phyloP scores from a whole-genome alignment of 2,329 filamentous ascomycete genomes.

The Epichloe coenophiala region DNA sequence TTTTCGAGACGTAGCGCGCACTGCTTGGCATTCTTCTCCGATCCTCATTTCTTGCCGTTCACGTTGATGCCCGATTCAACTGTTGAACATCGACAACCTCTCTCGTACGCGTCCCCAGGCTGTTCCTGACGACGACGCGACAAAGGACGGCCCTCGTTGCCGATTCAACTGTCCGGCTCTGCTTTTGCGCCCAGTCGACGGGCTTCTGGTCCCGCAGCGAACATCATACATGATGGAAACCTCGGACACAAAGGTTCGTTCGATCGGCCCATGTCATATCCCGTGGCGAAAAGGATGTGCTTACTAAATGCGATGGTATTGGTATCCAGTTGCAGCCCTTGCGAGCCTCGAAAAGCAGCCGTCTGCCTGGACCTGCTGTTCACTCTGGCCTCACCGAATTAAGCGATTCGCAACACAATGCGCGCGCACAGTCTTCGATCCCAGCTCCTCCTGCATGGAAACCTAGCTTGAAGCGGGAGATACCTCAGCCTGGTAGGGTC shows the following conservation, averaged over 20 bases:
- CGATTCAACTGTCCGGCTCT: neutral
- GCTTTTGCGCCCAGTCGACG: neutral
- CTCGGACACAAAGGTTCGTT: constrained; percentile 18
- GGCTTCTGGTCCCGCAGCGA: constrained; percentile 8
- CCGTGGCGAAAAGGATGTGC: neutral
- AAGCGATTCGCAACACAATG: constrained; percentile 47
- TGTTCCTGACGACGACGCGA: constrained; percentile 10
- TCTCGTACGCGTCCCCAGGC: constrained; percentile 12
- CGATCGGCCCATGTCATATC: neutral
- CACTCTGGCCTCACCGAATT: constrained; percentile 34
- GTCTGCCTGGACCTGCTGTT: constrained; percentile 17
- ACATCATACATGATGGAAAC: constrained; percentile 18
- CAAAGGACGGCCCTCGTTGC: constrained; percentile 22
- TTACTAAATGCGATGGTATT: neutral
- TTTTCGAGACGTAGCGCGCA: neutral
- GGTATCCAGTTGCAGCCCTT: constrained; percentile 10
- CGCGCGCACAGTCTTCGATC: constrained; percentile 30
- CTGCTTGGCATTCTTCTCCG: neutral
- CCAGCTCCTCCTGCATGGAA: constrained; percentile 26
- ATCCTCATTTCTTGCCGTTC: neutral
- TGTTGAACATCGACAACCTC: neutral
- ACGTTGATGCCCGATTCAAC: neutral
- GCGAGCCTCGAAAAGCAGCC: constrained; percentile 18
- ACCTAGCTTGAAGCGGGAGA: constrained; percentile 35
- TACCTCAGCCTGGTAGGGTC: constrained; percentile 27